Base-by-base conservation (phyloP, 768 basidiomycete genomes). In the Collybia mongolica region DNA sequence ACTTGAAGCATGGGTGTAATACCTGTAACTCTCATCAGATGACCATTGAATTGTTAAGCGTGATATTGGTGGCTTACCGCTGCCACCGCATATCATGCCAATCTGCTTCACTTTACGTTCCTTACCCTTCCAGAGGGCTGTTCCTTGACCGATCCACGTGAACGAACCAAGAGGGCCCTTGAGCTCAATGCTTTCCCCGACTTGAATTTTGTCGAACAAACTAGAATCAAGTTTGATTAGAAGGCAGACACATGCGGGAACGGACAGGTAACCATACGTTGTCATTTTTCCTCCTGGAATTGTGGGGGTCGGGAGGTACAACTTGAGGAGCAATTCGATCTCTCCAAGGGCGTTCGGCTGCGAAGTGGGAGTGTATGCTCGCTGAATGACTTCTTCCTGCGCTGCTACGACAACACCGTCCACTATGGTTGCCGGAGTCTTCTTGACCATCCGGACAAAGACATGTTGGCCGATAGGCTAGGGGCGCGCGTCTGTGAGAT, bases 81-180 rank as follows among this genome's bases (percentile, higher is more conserved):
- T 81, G 15, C 83, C 83, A 7, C 71, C 83, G 48, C 79, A 83
- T 35, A 84, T 68, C 71, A 84, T 67, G 1, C 79, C 80, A 12
- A 85, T 55, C 17, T 77, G 65, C 19, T 60, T 60, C 15, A 78
- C 62, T 11, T 58, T 59, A 17, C 61, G 60, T 44, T 68, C 56
- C 1, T 62, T 49, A 0, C 74, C 75, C 38, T 69, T 65, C 65
- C 74, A 67, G 20, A 52, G 54, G 11, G 71, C 72, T 7, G 61
- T 47, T 0, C 76, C 75, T 9, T 62, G 44, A 1, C 80, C 79
- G 2, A 69, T 57, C 77, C 79, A 84, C 18, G 71, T 59, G 57
- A 84, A 84, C 5, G 74, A 72, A 0, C 83, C 83, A 6, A 83
- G 60, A 0, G 83, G 83, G 0, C 83, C 83, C 57, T 83, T 84